Base-by-base conservation (phyloP, 2,329 filamentous ascomycete species). In the Aquanectria penicillioides region DNA sequence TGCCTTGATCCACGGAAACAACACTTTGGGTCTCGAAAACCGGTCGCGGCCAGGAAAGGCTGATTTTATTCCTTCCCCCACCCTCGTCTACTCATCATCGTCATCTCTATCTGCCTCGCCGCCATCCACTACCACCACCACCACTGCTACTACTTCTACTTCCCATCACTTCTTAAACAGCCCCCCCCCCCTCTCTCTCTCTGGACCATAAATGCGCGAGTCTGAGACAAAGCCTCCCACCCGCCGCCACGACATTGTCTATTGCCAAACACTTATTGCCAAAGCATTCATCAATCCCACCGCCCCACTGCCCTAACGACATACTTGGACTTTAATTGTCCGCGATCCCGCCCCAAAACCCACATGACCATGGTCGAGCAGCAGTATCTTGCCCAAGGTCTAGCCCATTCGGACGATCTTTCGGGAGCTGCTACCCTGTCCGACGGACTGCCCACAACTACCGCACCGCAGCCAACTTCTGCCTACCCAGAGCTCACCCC, bases 291-390 rank as follows among this genome's bases (percentile, higher is more conserved):
- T n/a, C n/a, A 50, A 40, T 49, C 38, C 51, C 56, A 37, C 29
- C 61, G 41, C 62, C 57, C 59, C 62, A 57, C 64, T 52, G 23
- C 61, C 55, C 66, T 60, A 47, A 48, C 54, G 56, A 63, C 59
- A 56, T 44, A 34, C 47, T 61, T 66, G 68, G 68, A 57, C 63
- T 57, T 54, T 29, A 61, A 54, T 48, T 64, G 66, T 68, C 66
- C 66, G 61, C 62, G 48, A 64, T 40, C 61, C 62, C 60, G 47
- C 33, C 13, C 40, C 52, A 46, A 50, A 55, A 57, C 41, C 57
- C 64, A 66, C 68, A 69, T 73, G 72, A 74, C 65, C 70, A 75
- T 75, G 73, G 71, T 72, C 59, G 72, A 74, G 71, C 66, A 74
- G 67, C 71, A 71, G 47, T 75, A 74, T 67, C 69, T 74, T 65